Evolutionary conservation across 495 filamentous ascomycete genomes (phyloP).

Genomic region (Penicillium soppii): DNA sequence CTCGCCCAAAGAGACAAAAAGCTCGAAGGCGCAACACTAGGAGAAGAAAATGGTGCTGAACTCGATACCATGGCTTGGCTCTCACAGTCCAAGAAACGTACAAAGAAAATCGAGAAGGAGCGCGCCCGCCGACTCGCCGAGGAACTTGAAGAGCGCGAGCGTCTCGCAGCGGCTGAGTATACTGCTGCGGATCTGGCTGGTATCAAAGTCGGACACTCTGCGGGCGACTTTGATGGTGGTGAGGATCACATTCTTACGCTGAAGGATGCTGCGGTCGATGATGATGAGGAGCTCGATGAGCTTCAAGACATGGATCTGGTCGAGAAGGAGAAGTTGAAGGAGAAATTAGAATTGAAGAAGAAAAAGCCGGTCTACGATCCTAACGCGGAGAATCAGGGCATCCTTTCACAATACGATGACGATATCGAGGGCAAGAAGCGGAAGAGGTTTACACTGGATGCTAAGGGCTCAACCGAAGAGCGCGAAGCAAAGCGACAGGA

Average conservation of each 20-base stretch:
- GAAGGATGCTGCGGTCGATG: constrained; percentile 82
- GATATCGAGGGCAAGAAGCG: constrained; percentile 90
- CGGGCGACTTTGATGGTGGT: constrained; percentile 68
- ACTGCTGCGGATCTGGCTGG: constrained; percentile 82
- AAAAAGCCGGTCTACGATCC: constrained; percentile 89
- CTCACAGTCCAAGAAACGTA: constrained; percentile 79
- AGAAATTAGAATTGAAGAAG: constrained; percentile 85
- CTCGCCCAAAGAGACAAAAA: constrained; percentile 69
- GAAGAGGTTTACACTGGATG: constrained; percentile 84
- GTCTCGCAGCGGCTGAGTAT: constrained; percentile 54
- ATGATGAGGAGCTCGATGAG: constrained; percentile 90
- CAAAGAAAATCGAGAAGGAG: constrained; percentile 84
- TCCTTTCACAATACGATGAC: constrained; percentile 91
- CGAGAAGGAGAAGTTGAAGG: constrained; percentile 73
- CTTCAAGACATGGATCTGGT: constrained; percentile 78
- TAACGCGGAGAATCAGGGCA: constrained; percentile 59
- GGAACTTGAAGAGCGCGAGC: constrained; percentile 68
- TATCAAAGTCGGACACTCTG: constrained; percentile 86
- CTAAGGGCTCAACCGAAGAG: constrained; percentile 61
- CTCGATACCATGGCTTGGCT: constrained; percentile 84
- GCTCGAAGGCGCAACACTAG: constrained; percentile 78
- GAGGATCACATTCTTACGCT: constrained; percentile 86
- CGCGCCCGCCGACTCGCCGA: constrained; percentile 67
- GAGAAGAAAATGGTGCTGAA: constrained; percentile 60
- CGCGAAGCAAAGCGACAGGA: constrained; percentile 58